These are phyloP conservation scores for Claviceps quebecensis DNA, from an alignment of 2,329 filamentous ascomycete species.

Conservation along the genomic window DNA sequence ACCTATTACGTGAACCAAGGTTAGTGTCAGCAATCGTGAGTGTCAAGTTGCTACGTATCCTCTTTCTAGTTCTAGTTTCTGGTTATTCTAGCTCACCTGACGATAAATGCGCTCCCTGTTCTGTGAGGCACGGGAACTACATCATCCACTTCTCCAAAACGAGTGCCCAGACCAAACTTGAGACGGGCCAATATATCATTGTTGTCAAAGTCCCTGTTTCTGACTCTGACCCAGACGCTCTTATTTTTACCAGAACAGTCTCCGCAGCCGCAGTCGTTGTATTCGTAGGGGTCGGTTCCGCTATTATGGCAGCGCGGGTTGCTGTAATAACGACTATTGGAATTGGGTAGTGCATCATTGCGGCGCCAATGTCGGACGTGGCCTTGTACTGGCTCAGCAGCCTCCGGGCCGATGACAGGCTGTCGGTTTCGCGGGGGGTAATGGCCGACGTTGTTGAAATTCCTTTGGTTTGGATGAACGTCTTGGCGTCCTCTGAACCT, in stretches of 20 bases:
- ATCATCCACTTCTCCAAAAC: conserved; percentile 19
- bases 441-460: not conserved
- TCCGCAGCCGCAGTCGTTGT: conserved; percentile 17
- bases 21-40: too few species aligned
- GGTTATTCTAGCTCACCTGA: conserved; percentile 13
- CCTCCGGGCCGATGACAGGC: not conserved
- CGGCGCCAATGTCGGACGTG: not conserved
- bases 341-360: not conserved
- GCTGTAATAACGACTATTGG: not conserved
- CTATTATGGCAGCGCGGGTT: conserved; percentile 10
- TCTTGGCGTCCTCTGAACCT: not conserved
- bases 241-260: conserved; percentile 17
- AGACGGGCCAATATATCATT: conserved; percentile 16
- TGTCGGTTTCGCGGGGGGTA: not conserved
- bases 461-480: not conserved
- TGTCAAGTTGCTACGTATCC: too few species aligned
- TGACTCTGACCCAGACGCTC: conserved; percentile 16
- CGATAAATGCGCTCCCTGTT: conserved; percentile 12
- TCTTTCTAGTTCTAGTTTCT: not conserved
- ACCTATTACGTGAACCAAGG: conserved; percentile 9
- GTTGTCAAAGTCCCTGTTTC: conserved; percentile 2
- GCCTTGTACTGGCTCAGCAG: not conserved
- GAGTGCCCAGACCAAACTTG: conserved; percentile 14
- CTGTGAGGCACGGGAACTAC: conserved; percentile 8
- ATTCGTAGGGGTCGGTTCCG: conserved; percentile 8